Evolutionary conservation across 1,139 yeast species (phyloP).

Genomic region (Maudiozyma humilis): DNA sequence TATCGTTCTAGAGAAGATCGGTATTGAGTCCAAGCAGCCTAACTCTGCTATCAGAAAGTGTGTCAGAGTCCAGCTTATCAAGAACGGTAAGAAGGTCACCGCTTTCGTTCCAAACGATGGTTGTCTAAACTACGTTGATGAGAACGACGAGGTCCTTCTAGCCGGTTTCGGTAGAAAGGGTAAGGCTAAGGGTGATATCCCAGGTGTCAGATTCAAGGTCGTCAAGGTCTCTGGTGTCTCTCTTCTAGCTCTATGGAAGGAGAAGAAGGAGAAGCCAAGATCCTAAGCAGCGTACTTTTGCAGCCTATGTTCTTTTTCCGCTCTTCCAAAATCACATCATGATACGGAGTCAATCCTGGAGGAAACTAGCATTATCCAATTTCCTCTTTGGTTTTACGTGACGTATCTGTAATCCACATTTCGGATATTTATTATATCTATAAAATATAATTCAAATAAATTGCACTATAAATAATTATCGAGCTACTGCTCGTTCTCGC

Average conservation of each 20-base stretch:
- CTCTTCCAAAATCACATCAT: not conserved
- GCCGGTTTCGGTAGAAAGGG: slow-evolving; percentile 99
- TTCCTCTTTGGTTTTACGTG: not conserved
- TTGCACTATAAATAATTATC: slow-evolving; percentile 2
- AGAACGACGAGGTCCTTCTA: slow-evolving; percentile 97
- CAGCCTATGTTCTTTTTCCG: not conserved
- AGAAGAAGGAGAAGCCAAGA: slow-evolving; percentile 99
- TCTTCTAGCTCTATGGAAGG: slow-evolving; percentile 99
- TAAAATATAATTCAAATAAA: slow-evolving; percentile 2
- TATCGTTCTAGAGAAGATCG: slow-evolving; percentile 98
- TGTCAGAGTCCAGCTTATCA: slow-evolving; percentile 99
- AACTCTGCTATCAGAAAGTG: slow-evolving; percentile 99
- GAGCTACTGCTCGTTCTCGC: too few species aligned
- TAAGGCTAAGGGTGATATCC: slow-evolving; percentile 99
- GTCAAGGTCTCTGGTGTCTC: slow-evolving; percentile 99
- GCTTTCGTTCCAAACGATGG: slow-evolving; percentile 99
- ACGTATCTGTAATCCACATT: slow-evolving; percentile 3
- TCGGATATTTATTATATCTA: not conserved
- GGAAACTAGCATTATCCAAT: not conserved
- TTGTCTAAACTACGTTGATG: slow-evolving; percentile 99
- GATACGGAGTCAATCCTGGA: not conserved
- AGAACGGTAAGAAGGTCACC: slow-evolving; percentile 99
- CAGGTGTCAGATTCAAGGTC: slow-evolving; percentile 99
- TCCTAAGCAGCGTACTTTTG: slow-evolving; percentile 47
- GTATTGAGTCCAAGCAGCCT: slow-evolving; percentile 99